phyloP scores from a whole-genome alignment of 2,329 filamentous ascomycete genomes.

The Lasiodiplodia hormozganensis region DNA sequence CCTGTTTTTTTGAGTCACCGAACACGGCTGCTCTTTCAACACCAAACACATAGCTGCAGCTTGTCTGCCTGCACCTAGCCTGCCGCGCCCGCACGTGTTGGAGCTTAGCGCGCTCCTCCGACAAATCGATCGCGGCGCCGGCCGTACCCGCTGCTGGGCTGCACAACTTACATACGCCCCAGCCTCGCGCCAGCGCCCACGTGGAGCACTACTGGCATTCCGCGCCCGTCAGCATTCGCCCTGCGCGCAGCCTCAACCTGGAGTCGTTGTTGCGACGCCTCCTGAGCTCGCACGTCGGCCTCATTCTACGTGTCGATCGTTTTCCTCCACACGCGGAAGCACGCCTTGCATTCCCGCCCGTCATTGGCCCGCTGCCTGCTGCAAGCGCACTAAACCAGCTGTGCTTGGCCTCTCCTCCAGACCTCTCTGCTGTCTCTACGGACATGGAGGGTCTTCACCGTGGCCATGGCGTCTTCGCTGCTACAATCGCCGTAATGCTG shows the following conservation, averaged over 20 bases:
- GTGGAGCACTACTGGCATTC: slow-evolving; percentile 25
- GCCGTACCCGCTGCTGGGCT: slow-evolving; percentile 2
- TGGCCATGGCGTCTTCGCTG: slow-evolving; percentile 20
- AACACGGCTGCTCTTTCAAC: slow-evolving; percentile 6
- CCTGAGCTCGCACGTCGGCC: slow-evolving; percentile 11
- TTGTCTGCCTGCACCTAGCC: background rate
- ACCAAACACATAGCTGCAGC: slow-evolving; percentile 19
- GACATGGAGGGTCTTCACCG: slow-evolving; percentile 25
- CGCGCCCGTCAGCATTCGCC: slow-evolving; percentile 7
- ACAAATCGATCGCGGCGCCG: slow-evolving; percentile 9
- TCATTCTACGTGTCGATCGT: slow-evolving; percentile 24
- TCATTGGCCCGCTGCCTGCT: slow-evolving; percentile 26
- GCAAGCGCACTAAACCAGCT: slow-evolving; percentile 27
- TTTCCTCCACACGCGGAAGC: slow-evolving; percentile 22
- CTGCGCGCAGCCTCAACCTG: slow-evolving; percentile 15
- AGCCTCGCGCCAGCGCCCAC: slow-evolving; percentile 9
- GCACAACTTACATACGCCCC: slow-evolving; percentile 3
- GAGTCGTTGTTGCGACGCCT: slow-evolving; percentile 7
- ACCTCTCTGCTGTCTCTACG: slow-evolving; percentile 21
- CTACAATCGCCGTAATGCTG: slow-evolving; percentile 19
- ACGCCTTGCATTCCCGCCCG: slow-evolving; percentile 6
- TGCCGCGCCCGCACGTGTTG: slow-evolving; percentile 21
- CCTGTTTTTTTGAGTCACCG: slow-evolving; percentile 22
- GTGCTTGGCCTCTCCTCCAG: slow-evolving; percentile 5
- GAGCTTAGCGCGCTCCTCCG: background rate